These are phyloP conservation scores for Hypoxylon sp. DNA, from an alignment of 2,329 filamentous ascomycete genomes.

Conservation along the genomic window DNA sequence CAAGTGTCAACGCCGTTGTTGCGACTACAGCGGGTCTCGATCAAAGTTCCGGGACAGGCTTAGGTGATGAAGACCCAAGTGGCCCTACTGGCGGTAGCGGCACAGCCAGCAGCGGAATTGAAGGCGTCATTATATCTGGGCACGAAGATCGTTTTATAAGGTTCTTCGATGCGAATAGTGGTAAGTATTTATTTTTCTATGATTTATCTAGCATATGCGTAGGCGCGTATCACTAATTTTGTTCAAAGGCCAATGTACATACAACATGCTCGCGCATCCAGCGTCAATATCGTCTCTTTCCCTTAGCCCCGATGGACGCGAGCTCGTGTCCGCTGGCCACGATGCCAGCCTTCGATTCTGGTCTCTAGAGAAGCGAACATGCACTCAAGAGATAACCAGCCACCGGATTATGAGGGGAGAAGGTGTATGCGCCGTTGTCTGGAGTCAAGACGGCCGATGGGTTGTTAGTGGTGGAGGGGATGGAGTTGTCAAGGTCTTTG, in stretches of 20 bases:
- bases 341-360: slow-evolving; percentile 97
- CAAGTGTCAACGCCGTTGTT: slow-evolving; percentile 91
- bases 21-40: slow-evolving; percentile 89
- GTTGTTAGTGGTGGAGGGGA: slow-evolving; percentile 96
- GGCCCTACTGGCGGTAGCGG: slow-evolving; percentile 83
- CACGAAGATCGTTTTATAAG: slow-evolving; percentile 97
- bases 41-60: slow-evolving; percentile 70
- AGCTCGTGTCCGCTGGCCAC: slow-evolving; percentile 95
- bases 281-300: slow-evolving; percentile 93
- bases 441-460: slow-evolving; percentile 95
- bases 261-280: slow-evolving; percentile 97
- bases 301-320: slow-evolving; percentile 91
- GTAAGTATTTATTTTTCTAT: slow-evolving; percentile 69
- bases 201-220: background rate
- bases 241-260: slow-evolving; percentile 93
- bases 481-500: slow-evolving; percentile 94
- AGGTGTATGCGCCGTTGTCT: slow-evolving; percentile 92
- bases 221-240: slow-evolving; percentile 10
- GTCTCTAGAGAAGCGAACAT: slow-evolving; percentile 94
- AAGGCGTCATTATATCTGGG: slow-evolving; percentile 94
- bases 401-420: slow-evolving; percentile 96
- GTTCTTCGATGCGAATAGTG: slow-evolving; percentile 98
- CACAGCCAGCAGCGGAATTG: slow-evolving; percentile 80
- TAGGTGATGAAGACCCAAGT: slow-evolving; percentile 80
- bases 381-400: slow-evolving; percentile 93